phyloP scores from a whole-genome alignment of 2,329 filamentous ascomycete species.

The Aureobasidium sp. region DNA sequence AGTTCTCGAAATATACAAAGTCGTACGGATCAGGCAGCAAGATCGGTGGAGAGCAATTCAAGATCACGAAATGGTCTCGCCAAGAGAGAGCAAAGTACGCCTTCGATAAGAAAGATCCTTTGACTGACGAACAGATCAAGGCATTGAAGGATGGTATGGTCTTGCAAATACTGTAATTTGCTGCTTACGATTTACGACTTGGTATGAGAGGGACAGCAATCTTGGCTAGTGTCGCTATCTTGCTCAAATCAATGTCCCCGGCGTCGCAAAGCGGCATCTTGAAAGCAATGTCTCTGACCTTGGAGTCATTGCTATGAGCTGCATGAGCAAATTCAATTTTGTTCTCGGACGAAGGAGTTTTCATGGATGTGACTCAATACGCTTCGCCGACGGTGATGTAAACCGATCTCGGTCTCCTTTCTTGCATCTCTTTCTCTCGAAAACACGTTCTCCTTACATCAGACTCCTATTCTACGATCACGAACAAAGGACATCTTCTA shows the following conservation, averaged over 20 bases:
- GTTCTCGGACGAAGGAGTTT: no score
- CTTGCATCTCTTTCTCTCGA: not conserved
- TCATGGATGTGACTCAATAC: no score
- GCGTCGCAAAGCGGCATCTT: not conserved
- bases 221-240: not conserved
- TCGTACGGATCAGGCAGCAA: not conserved
- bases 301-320: not conserved
- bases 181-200: not conserved
- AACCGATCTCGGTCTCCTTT: no score
- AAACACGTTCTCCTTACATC: not conserved
- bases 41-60: not conserved
- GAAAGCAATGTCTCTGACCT: not conserved
- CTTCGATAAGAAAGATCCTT: conserved; percentile 3
- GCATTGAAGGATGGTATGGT: conserved; percentile 15
- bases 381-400: no score
- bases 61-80: not conserved
- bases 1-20: not conserved
- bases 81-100: not conserved
- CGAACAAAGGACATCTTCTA: not conserved
- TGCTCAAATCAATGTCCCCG: not conserved
- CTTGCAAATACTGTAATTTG: not conserved
- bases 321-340: not conserved
- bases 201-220: not conserved
- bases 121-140: not conserved
- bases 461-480: not conserved